Conservation (phyloP, 2,329 filamentous ascomycete genomes). For the Rugonectria rugulosa region DNA sequence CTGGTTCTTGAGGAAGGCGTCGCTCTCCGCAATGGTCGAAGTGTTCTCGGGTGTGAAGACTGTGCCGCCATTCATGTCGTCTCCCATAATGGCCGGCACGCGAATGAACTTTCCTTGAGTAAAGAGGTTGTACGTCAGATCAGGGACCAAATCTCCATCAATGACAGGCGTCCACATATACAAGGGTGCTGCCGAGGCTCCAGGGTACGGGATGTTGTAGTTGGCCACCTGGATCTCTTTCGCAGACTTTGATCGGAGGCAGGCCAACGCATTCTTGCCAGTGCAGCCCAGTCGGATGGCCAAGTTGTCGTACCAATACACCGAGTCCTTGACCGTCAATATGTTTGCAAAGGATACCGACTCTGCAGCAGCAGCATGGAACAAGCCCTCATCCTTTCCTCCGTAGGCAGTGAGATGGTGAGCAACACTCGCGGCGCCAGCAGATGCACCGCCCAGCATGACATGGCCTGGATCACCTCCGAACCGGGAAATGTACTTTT, state of each 20-base stretch:
- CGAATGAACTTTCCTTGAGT: conserved; percentile 58
- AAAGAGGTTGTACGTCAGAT: conserved; percentile 59
- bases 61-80: conserved; percentile 50
- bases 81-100: conserved; percentile 59
- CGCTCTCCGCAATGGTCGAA: conserved; percentile 43
- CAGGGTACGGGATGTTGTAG: conserved; percentile 45
- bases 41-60: conserved; percentile 42
- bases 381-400: conserved; percentile 56
- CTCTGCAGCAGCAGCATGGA: conserved; percentile 59
- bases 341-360: conserved; percentile 60
- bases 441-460: conserved; percentile 72
- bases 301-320: conserved; percentile 61
- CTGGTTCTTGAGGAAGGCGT: conserved; percentile 44
- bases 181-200: conserved; percentile 45
- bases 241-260: conserved; percentile 53
- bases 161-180: conserved; percentile 64
- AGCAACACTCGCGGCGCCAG: conserved; percentile 71
- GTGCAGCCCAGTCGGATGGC: conserved; percentile 52
- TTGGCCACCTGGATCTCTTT: conserved; percentile 53
- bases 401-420: conserved; percentile 67
- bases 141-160: conserved; percentile 60
- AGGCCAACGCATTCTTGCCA: conserved; percentile 50
- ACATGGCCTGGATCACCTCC: conserved; percentile 74
- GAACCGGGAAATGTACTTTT: conserved; percentile 70
- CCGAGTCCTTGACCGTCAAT: conserved; percentile 53